Conservation (phyloP, 1,284 basidiomycete genomes). For the Ceratobasidium theobromae region DNA sequence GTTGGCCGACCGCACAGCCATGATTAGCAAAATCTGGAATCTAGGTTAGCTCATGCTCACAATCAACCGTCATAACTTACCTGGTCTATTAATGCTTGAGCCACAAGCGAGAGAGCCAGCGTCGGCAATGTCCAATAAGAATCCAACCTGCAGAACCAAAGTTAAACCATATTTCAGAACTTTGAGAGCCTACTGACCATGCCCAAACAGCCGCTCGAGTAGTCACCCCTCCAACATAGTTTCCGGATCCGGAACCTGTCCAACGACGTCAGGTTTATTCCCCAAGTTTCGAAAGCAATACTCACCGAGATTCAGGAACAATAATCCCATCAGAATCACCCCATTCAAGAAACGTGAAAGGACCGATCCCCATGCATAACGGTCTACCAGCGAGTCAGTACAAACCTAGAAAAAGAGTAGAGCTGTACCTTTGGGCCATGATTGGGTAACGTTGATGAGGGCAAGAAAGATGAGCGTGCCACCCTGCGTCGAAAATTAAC, state of each 20-base stretch:
- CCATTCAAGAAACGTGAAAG: constrained; percentile 12
- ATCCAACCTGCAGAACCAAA: background rate
- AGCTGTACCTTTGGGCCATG: constrained; percentile 20
- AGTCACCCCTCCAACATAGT: background rate
- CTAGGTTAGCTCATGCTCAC: background rate
- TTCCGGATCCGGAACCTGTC: too few relatives aligned
- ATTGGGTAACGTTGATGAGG: constrained; percentile 10
- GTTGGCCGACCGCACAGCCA: constrained; percentile 9
- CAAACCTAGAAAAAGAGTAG: background rate
- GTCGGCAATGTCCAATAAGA: constrained; percentile 20
- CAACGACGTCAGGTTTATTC: too few relatives aligned
- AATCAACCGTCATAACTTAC: background rate
- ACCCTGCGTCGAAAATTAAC: background rate
- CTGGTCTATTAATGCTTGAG: constrained; percentile 7
- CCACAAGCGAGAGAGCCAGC: background rate
- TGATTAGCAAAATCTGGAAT: background rate
- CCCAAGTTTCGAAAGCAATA: too few relatives aligned
- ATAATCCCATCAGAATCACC: background rate
- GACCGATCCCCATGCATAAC: constrained; percentile 24
- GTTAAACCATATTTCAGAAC: too few relatives aligned
- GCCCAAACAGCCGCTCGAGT: background rate
- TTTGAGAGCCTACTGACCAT: constrained; percentile 7
- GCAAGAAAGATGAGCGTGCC: constrained; percentile 15
- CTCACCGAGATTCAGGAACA: constrained; percentile 16
- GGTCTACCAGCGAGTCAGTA: background rate